phyloP scores from a whole-genome alignment of 352 stramenopile genomes.

The Globisporangium barbulae region DNA sequence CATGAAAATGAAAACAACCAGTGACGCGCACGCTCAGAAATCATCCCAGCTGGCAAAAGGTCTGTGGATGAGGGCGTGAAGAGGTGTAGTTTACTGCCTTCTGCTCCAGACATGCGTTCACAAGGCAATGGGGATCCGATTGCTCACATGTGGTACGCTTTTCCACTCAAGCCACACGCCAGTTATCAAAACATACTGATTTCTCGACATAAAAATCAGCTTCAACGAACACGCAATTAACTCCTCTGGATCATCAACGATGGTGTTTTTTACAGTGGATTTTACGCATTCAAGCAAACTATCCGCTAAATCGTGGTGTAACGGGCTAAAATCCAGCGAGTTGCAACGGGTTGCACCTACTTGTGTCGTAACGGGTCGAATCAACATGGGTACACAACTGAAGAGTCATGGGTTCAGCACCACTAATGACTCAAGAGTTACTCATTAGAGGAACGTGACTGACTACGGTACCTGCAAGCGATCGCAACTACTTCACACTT shows the following conservation, averaged over 20 bases:
- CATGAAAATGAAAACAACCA: background rate
- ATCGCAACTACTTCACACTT: no score
- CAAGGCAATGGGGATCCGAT: no score
- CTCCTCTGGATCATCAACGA: background rate
- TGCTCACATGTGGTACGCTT: no score
- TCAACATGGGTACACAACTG: background rate
- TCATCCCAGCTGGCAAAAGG: background rate
- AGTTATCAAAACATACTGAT: no score
- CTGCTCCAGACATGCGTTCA: no score
- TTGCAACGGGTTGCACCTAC: background rate
- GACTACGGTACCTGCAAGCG: no score
- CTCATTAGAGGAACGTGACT: no score
- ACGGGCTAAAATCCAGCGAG: background rate
- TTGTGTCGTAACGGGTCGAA: background rate
- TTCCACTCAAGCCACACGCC: no score
- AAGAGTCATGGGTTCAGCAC: background rate
- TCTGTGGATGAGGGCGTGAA: background rate
- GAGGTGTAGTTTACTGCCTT: no score
- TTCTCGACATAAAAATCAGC: background rate
- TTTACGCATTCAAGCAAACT: background rate
- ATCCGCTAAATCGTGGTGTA: background rate
- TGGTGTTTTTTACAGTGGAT: background rate
- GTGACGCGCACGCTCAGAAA: background rate
- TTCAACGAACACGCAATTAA: background rate
- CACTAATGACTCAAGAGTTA: no score